Conservation (phyloP, 768 basidiomycete species). For the Calocybe indica region DNA sequence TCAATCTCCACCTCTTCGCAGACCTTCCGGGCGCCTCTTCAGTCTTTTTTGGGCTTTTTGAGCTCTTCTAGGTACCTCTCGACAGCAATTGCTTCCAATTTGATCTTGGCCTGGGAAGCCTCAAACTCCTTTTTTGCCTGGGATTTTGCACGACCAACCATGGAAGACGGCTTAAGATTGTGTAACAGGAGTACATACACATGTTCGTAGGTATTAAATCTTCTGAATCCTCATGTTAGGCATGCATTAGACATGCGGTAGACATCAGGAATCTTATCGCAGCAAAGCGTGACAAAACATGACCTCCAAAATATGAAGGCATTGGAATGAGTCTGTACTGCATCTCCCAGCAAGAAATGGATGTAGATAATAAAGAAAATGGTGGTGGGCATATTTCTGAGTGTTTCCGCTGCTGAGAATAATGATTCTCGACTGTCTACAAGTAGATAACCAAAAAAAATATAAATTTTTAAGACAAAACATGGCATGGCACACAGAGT, state of each 20-base stretch:
- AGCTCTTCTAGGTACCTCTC: not conserved
- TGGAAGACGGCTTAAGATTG: too few species aligned
- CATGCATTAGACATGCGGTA: not conserved
- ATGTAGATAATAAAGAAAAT: not conserved
- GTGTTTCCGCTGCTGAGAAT: too few species aligned
- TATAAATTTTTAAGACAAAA: not conserved
- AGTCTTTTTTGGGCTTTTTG: not conserved
- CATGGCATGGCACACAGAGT: not conserved
- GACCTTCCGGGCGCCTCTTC: not conserved
- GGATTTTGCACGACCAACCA: not conserved
- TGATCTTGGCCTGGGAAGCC: not conserved
- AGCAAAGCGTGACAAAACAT: not conserved
- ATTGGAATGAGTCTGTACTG: not conserved
- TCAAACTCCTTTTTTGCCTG: not conserved
- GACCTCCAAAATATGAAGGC: not conserved
- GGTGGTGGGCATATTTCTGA: not conserved
- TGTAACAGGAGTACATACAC: not conserved
- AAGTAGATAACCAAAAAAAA: too few species aligned
- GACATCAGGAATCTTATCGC: not conserved
- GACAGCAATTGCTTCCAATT: not conserved
- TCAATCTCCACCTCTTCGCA: slow-evolving; percentile 1
- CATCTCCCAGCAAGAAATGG: not conserved
- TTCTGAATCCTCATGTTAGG: too few species aligned
- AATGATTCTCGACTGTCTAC: too few species aligned
- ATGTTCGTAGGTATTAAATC: too few species aligned